These are phyloP conservation scores for Colletotrichum tropicicola DNA, from an alignment of 2,329 filamentous ascomycete species.

Conservation along the genomic window DNA sequence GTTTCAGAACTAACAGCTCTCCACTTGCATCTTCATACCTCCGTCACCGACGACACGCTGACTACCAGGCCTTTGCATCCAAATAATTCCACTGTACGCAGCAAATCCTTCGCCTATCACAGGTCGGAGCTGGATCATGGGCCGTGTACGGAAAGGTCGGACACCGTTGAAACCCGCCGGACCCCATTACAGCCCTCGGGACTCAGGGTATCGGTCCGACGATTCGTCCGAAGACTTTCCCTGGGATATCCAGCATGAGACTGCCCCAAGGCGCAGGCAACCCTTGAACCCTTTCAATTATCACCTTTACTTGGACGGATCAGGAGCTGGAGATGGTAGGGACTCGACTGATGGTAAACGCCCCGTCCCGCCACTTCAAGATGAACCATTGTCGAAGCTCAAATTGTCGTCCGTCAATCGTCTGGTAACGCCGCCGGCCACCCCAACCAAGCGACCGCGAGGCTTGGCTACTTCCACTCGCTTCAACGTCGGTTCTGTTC, in stretches of 20 bases:
- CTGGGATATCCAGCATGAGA: not conserved
- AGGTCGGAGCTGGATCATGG: not conserved
- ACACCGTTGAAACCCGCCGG: not conserved
- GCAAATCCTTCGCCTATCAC: too few relatives aligned
- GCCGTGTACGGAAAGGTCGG: not conserved
- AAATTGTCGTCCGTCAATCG: not conserved
- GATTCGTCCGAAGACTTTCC: not conserved
- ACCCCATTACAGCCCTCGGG: not conserved
- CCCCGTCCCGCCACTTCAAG: not conserved
- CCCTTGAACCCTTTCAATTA: not conserved
- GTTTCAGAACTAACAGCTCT: not conserved
- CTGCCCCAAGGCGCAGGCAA: not conserved
- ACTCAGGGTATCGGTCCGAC: not conserved
- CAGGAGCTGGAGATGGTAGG: slow-evolving; percentile 6
- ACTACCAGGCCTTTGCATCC: not conserved
- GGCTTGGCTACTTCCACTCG: not conserved
- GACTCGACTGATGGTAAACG: not conserved
- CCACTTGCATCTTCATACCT: not conserved
- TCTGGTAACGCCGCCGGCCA: not conserved
- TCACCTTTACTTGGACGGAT: slow-evolving; percentile 20
- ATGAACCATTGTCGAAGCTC: not conserved
- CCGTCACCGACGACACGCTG: not conserved
- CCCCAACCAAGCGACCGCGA: not conserved
- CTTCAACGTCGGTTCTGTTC: not conserved
- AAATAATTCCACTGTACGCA: too few relatives aligned